Conservation (phyloP, 2,329 filamentous ascomycete genomes). For the Helotiales sp. region DNA sequence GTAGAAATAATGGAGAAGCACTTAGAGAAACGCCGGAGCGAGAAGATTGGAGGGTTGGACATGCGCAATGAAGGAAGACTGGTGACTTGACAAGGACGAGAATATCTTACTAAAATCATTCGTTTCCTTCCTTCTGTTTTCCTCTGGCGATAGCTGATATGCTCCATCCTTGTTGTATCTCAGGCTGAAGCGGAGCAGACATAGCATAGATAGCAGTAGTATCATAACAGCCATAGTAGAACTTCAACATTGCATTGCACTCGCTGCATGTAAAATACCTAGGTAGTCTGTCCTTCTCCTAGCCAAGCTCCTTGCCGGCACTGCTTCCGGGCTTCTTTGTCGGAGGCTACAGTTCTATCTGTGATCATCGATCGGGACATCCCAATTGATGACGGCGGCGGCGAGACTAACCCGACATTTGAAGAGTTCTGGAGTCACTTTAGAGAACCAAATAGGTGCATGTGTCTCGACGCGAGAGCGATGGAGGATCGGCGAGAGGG, state of each 20-base stretch:
- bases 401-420: neutral
- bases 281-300: neutral
- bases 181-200: neutral
- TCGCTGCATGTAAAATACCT: neutral
- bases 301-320: neutral
- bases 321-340: neutral
- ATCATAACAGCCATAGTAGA: neutral
- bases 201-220: neutral
- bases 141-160: no score
- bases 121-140: no score
- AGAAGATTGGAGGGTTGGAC: slow-evolving; percentile 27
- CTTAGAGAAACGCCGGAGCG: slow-evolving; percentile 27
- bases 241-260: neutral
- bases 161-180: no score
- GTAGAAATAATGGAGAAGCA: slow-evolving; percentile 19
- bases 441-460: no score
- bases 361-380: neutral
- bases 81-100: neutral
- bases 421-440: neutral
- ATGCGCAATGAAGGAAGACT: neutral
- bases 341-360: neutral
- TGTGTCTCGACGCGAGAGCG: no score
- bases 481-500: no score
- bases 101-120: no score
- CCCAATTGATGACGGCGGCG: neutral